Percentiles rank a stretch among this genome's conserved stretches.
Evolutionary conservation across 805 yeast genomes (phyloP).

Genomic region (Metschnikowia cubensis): DNA sequence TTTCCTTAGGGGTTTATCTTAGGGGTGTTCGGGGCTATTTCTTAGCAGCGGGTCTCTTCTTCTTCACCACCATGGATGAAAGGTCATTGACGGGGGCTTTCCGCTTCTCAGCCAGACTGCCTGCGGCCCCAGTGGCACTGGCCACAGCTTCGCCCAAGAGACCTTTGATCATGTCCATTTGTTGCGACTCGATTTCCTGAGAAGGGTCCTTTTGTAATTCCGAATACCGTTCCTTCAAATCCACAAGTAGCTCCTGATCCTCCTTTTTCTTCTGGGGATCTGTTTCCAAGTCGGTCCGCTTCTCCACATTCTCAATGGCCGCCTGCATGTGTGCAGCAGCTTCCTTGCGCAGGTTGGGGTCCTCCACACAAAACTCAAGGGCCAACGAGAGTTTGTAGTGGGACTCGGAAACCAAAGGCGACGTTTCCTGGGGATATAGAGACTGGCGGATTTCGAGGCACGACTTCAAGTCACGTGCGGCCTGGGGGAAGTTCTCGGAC

Average conservation of each 20-base stretch:
- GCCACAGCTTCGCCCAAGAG: slow-evolving; percentile 47
- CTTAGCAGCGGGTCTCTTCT: slow-evolving; percentile 3
- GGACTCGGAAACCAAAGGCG: slow-evolving; percentile 67
- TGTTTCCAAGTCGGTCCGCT: slow-evolving; percentile 33
- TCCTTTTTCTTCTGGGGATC: slow-evolving; percentile 40
- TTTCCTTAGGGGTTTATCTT: no score
- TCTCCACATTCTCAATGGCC: slow-evolving; percentile 45
- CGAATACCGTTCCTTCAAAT: slow-evolving; percentile 50
- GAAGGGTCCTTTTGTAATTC: slow-evolving; percentile 54
- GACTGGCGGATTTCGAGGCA: slow-evolving; percentile 53
- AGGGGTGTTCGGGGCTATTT: not conserved
- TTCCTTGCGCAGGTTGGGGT: slow-evolving; percentile 40
- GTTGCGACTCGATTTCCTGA: slow-evolving; percentile 46
- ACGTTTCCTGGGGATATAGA: slow-evolving; percentile 44
- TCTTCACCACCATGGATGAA: slow-evolving; percentile 60
- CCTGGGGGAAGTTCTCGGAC: slow-evolving; percentile 80
- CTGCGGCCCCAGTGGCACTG: slow-evolving; percentile 7
- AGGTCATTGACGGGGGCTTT: slow-evolving; percentile 50
- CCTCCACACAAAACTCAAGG: slow-evolving; percentile 62
- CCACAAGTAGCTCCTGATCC: slow-evolving; percentile 49
- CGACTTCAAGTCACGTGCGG: slow-evolving; percentile 62
- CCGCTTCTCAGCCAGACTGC: slow-evolving; percentile 3
- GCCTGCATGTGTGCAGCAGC: slow-evolving; percentile 53
- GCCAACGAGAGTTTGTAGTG: slow-evolving; percentile 80
- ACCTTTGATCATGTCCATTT: slow-evolving; percentile 52